Base-by-base conservation (phyloP, 2,329 filamentous ascomycete genomes). In the Coniochaeta sp. region DNA sequence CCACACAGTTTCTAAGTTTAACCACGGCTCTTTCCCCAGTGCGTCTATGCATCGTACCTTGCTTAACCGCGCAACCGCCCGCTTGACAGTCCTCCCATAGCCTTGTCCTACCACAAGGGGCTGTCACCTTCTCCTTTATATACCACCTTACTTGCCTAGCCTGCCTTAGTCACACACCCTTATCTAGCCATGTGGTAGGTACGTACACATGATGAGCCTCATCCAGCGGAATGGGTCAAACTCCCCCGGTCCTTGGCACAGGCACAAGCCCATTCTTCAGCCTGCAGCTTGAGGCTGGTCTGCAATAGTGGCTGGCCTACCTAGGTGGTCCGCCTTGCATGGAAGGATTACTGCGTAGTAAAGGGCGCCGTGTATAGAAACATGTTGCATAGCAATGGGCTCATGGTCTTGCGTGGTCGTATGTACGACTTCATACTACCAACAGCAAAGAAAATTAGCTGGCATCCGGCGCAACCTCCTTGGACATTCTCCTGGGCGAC, bases 21-120 rank as follows among this genome's bases (percentile, higher is more conserved):
- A 58, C 30, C 42, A 54, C 44, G 36, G 28, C 40, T 28, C 24
- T 52, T 52, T 17, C 22, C 12, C 12, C 47, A 52, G 22, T 28
- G 22, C 47, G 24, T 52, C 12, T 30, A 54, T 59, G 57, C 57
- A 54, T 54, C 28, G 57, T 59, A 59, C 57, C 44, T 59, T 59
- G 57, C 47, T 40, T 59, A 59, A 59, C 42, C 57, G 57, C 57
- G 14, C 52, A 55, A 55, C 52, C 24, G n/a, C 24, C n/a, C 54
- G 14, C 54, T 32, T 32, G 8, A n/a, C 32, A 36, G 12, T 3
- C 54, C 54, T 10, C 3, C 47, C 47, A 52, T 30, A 52, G 47
- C 47, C 47, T 52, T 52, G 47, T 52, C 10, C 47, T n/a, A 28
- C 47, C 44, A 50, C 44, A 26, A 28, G n/a, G 7, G 7, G 4